Evolutionary conservation across 2,329 filamentous ascomycete genomes (phyloP), one percentile per base, ranked within the genome.

Genomic region (Balansia obtecta): DNA sequence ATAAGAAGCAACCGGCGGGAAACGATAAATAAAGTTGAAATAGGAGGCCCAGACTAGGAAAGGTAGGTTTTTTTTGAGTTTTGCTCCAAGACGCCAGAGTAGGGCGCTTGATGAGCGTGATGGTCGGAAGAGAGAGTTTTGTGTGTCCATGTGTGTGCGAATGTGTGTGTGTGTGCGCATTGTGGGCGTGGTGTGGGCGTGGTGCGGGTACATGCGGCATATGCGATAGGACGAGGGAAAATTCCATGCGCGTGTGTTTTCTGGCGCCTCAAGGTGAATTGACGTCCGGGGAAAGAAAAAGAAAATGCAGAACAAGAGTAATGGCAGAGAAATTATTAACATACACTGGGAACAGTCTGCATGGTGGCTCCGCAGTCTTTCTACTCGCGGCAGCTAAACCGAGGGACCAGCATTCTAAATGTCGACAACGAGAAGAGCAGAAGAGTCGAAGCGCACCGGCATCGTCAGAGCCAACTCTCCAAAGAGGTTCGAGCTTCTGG

Each of bases 281-380:
- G 7, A 50, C 7, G 27, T 6, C 27, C 27, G 5, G 11, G 32
- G 32, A 20, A 43, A 8, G 20, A 38, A 38, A 20, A 43, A 8
- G 20, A 42, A 12, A 42, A 27, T n/a, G 20, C 20, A 22, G 3
- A 40, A 22, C 20, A 13, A 10, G 20, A 6, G 16, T n/a, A 32
- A 15, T 9, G 48, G 44, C 41, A 9, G 33, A 13, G 34, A 45
- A 45, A 43, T 50, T 43, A 63, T 7, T 27, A 27, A 71, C 70
- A 68, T 66, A 72, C 70, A 64, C 67, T 72, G 60, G 74, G 73
- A 67, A 76, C 70, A 58, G 73, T 69, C 71, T 76, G 74, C 74
- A 76, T 76, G 61, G 63, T 73, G 39, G 40, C 65, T 65, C 66
- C 61, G 64, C 61, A 62, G 62, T 62, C 60, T 59, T 27, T 60